Evolutionary conservation across 176 grass and related monocot genomes (phyloP).

Genomic region (Urochloa ruziziensis): DNA sequence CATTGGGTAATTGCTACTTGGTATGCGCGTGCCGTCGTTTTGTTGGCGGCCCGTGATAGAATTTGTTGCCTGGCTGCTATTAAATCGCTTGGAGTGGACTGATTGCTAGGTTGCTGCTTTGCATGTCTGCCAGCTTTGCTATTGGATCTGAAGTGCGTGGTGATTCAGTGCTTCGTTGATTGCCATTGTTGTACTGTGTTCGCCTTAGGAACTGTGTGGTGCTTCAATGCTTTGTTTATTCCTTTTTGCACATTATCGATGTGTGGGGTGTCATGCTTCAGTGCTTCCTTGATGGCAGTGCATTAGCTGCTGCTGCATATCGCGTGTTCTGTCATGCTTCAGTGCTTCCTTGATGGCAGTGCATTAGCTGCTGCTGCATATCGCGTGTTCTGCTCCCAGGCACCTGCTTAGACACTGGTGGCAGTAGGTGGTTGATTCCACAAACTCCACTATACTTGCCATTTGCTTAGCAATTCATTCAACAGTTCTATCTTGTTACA

Average conservation of each 20-base stretch:
- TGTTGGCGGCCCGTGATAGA: not conserved
- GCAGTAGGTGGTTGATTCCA: not conserved
- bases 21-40: not conserved
- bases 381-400: not conserved
- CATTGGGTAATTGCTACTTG: slow-evolving; percentile 18
- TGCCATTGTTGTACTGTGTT: not conserved
- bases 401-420: not conserved
- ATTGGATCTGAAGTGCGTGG: not conserved
- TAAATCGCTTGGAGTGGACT: not conserved
- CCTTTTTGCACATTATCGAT: not conserved
- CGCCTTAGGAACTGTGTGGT: not conserved
- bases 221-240: not conserved
- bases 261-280: not conserved
- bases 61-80: slow-evolving; percentile 11
- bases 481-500: not conserved
- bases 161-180: not conserved
- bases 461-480: not conserved
- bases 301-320: not conserved
- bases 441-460: not conserved
- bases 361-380: not conserved
- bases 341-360: not conserved
- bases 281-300: not conserved
- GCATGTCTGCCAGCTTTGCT: not conserved
- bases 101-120: not conserved
- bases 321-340: not conserved